phyloP scores from a whole-genome alignment of 1,139 yeast species.

The Yamadazyma songkhlaensis region DNA sequence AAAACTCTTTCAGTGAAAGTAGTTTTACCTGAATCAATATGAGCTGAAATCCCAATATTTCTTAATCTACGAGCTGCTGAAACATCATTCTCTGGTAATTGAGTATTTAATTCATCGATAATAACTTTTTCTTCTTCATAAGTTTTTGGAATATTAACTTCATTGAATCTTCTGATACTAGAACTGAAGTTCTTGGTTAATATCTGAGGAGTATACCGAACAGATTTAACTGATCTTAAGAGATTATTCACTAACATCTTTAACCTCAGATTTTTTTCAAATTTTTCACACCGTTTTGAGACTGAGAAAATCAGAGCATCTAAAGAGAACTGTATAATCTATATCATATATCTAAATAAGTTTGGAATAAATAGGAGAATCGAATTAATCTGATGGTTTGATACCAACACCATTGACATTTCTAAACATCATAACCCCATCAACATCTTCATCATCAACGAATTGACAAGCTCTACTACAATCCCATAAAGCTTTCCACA shows the following conservation, averaged over 20 bases:
- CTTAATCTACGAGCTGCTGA: slow-evolving; percentile 60
- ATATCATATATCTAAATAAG: too few species aligned
- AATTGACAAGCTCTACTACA: slow-evolving; percentile 73
- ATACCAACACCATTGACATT: slow-evolving; percentile 54
- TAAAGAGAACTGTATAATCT: too few species aligned
- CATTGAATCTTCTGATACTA: slow-evolving; percentile 12
- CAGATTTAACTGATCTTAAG: slow-evolving; percentile 1
- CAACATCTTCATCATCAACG: slow-evolving; percentile 60
- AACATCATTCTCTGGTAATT: slow-evolving; percentile 58
- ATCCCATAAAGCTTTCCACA: slow-evolving; percentile 73
- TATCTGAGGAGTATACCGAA: background rate
- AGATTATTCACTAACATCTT: slow-evolving; percentile 2
- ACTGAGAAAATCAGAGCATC: too few species aligned
- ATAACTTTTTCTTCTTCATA: slow-evolving; percentile 73
- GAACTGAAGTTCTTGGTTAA: slow-evolving; percentile 12
- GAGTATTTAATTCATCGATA: slow-evolving; percentile 56
- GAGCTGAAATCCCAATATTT: slow-evolving; percentile 97
- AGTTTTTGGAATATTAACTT: slow-evolving; percentile 30
- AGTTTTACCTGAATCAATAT: slow-evolving; percentile 81
- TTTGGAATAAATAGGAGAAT: background rate
- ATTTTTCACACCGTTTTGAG: slow-evolving; percentile 2
- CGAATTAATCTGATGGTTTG: slow-evolving; percentile 24
- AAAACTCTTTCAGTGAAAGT: slow-evolving; percentile 94
- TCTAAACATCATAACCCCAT: slow-evolving; percentile 77
- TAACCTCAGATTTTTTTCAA: slow-evolving; percentile 1